A percentile compares a stretch with the other conserved stretches of the same genome.
Conservation (phyloP, 1,284 basidiomycete species). For the Microbotryomycetes sp. region DNA sequence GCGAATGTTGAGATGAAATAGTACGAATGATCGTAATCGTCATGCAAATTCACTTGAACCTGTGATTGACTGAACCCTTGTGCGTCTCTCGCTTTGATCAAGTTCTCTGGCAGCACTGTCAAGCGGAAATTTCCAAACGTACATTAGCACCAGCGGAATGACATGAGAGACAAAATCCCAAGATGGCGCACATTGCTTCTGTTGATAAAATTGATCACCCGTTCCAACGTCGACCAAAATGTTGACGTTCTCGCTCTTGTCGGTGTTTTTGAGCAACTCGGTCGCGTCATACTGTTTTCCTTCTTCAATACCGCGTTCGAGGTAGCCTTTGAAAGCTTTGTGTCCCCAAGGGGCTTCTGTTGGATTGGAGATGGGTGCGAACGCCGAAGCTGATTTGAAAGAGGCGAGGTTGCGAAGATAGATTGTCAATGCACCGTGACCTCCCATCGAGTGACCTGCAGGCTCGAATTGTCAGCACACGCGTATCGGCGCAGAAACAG, state of each 20-base stretch:
- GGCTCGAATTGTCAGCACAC: neutral
- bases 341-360: constrained; percentile 82
- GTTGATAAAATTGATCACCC: constrained; percentile 43
- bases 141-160: neutral
- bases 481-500: constrained; percentile 6
- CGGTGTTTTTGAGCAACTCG: constrained; percentile 61
- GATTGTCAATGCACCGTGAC: constrained; percentile 86
- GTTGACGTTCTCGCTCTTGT: constrained; percentile 55
- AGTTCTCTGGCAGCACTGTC: constrained; percentile 72
- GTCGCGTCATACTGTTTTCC: constrained; percentile 80
- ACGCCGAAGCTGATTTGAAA: constrained; percentile 87
- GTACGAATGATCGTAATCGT: constrained; percentile 78
- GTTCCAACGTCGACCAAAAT: constrained; percentile 63
- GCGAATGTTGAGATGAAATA: constrained; percentile 74
- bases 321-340: constrained; percentile 87
- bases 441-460: constrained; percentile 65
- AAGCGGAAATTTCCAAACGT: neutral
- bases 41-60: constrained; percentile 71
- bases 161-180: too few relatives aligned
- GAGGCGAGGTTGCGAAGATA: constrained; percentile 65
- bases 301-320: constrained; percentile 69
- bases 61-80: constrained; percentile 67
- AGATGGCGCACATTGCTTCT: constrained; percentile 30
- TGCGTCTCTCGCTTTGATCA: constrained; percentile 66
- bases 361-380: constrained; percentile 87